Conservation (phyloP, 2,329 filamentous ascomycete species). For the Phialophora tarda region DNA sequence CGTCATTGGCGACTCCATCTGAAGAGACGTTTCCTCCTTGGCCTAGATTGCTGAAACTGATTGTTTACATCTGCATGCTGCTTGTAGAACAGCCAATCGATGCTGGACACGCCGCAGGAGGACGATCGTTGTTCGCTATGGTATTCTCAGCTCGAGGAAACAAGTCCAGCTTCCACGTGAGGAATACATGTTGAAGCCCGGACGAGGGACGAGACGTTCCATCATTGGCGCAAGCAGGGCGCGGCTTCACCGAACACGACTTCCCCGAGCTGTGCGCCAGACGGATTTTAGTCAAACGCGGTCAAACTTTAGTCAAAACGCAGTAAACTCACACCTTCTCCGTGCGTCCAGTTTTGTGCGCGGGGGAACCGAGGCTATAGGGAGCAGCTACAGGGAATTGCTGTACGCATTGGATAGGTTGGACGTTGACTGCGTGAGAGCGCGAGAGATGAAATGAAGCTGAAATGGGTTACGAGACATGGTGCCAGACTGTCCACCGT, state of each 20-base stretch:
- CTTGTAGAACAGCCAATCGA: background rate
- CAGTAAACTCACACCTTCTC: background rate
- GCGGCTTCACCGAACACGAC: conserved; percentile 1
- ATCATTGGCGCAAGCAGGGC: conserved; percentile 1
- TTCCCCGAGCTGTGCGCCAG: background rate
- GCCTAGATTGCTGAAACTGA: background rate
- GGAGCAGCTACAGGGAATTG: background rate
- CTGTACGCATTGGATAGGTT: no score
- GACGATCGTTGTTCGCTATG: background rate
- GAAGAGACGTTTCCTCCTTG: background rate
- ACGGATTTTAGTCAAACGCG: background rate
- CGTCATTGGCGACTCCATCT: background rate
- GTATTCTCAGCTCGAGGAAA: background rate
- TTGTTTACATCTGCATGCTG: background rate
- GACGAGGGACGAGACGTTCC: no score
- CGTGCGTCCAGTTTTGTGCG: background rate
- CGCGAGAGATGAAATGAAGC: background rate
- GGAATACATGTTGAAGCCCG: background rate
- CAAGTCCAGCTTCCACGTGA: background rate
- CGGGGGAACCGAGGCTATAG: background rate
- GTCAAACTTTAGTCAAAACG: conserved; percentile 5
- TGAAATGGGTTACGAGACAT: background rate
- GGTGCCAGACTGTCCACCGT: background rate
- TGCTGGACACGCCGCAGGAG: background rate
- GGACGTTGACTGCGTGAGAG: background rate